Base-by-base conservation (phyloP, 140 eudicot species). In the Senecio squalidus region DNA sequence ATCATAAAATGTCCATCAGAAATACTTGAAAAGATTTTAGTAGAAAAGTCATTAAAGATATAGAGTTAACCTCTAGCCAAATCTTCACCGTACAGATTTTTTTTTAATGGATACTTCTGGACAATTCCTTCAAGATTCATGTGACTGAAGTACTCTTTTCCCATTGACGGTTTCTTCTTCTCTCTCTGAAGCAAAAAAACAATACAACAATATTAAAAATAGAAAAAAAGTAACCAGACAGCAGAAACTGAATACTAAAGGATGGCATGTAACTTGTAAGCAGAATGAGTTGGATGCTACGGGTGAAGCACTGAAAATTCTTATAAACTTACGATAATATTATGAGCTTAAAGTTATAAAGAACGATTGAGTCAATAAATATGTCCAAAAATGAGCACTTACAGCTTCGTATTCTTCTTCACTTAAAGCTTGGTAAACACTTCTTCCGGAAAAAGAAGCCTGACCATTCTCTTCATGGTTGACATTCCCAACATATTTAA, bases 341-440 rank as follows among this genome's bases (percentile, higher is more conserved):
- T 10, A 62, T 14, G 28, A 9, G 22, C 1, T 25, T 21, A 48
- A 31, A n/a, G n/a, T n/a, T n/a, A 48, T 11, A 33, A 18, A n/a
- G 16, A 18, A 18, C 31, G 28, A 16, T 9, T 57, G 26, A n/a
- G 3, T 24, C 10, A 8, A 58, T 21, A 7, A 26, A 20, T 6
- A 13, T 16, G n/a, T 6, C 54, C 43, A 15, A 13, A 24, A 55
- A 26, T 7, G 31, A 62, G 68, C 71, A 80, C 96, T 82, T 73
- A 93, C 99, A 56, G 78, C 79, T 80, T 85, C 95, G 59, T 84
- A 93, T 62, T 93, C 99, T 68, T 88, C 99, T 79, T 84, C 95
- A 18, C 75, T 77, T 75, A 88, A 76, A 58, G 83, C 78, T 56
- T 77, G 93, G 78, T 82, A 93, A 67, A 70, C 80, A 77, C 90